Percentiles rank a stretch among this genome's conserved stretches.
Conservation (phyloP, 2,329 filamentous ascomycete genomes). For the Metarhizium sp. region DNA sequence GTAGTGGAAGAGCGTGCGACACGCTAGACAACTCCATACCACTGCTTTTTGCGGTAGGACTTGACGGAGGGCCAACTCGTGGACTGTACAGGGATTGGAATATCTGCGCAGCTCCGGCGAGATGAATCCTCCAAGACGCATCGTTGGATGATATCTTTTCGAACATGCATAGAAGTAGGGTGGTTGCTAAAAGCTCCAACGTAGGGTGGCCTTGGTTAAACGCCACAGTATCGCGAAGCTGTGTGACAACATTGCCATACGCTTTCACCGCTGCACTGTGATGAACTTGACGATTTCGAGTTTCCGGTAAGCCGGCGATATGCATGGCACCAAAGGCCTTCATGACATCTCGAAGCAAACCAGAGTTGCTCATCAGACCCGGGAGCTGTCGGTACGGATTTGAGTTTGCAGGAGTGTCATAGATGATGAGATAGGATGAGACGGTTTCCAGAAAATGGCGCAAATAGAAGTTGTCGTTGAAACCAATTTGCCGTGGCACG, state of each 20-base stretch:
- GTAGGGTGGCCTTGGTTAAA: slow-evolving; percentile 8
- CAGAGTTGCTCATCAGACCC: slow-evolving; percentile 36
- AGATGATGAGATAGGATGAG: slow-evolving; percentile 33
- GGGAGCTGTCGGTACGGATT: slow-evolving; percentile 29
- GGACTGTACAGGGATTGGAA: slow-evolving; percentile 14
- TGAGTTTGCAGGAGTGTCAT: slow-evolving; percentile 24
- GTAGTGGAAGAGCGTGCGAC: slow-evolving; percentile 4
- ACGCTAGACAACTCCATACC: background rate
- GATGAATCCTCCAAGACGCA: slow-evolving; percentile 27
- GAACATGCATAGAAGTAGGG: too few species aligned
- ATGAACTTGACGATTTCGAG: slow-evolving; percentile 21
- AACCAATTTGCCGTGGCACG: background rate
- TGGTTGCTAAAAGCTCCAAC: too few species aligned
- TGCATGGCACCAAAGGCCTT: slow-evolving; percentile 29
- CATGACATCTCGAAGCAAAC: slow-evolving; percentile 26
- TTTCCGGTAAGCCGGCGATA: slow-evolving; percentile 25
- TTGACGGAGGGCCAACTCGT: background rate
- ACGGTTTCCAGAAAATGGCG: slow-evolving; percentile 26
- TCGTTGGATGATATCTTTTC: slow-evolving; percentile 4
- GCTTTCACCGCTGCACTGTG: slow-evolving; percentile 27
- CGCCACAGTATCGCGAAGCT: slow-evolving; percentile 15
- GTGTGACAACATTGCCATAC: slow-evolving; percentile 24
- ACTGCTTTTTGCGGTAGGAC: background rate
- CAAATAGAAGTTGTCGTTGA: slow-evolving; percentile 22
- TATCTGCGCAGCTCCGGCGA: slow-evolving; percentile 27